Evolutionary conservation across 2,329 filamentous ascomycete genomes (phyloP).

Genomic region (Lachnellula arida): DNA sequence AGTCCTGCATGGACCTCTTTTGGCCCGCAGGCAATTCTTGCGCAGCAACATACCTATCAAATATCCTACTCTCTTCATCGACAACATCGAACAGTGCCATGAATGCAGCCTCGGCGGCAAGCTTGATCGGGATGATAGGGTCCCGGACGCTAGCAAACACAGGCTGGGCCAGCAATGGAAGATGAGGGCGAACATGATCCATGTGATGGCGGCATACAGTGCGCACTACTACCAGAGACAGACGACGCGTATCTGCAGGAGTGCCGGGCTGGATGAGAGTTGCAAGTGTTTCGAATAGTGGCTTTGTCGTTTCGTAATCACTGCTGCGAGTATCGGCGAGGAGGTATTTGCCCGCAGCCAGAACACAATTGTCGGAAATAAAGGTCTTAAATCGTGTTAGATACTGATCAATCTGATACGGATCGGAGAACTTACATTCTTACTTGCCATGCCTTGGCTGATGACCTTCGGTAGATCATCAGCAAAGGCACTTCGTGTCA

Average conservation of each 20-base stretch:
- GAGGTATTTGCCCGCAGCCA: slow-evolving; percentile 88
- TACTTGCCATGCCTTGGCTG: slow-evolving; percentile 71
- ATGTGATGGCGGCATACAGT: slow-evolving; percentile 77
- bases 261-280: slow-evolving; percentile 71
- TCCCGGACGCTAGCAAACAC: slow-evolving; percentile 90
- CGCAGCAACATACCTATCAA: slow-evolving; percentile 82
- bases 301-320: slow-evolving; percentile 71
- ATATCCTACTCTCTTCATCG: slow-evolving; percentile 78
- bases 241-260: slow-evolving; percentile 75
- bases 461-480: slow-evolving; percentile 75
- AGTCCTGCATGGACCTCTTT: slow-evolving; percentile 91
- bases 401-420: not conserved
- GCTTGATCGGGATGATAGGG: slow-evolving; percentile 87
- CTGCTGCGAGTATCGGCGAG: slow-evolving; percentile 62
- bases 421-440: slow-evolving; percentile 54
- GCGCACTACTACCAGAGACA: slow-evolving; percentile 81
- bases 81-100: slow-evolving; percentile 86
- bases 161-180: slow-evolving; percentile 72
- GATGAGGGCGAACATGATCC: slow-evolving; percentile 76
- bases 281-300: slow-evolving; percentile 74
- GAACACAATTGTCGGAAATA: slow-evolving; percentile 80
- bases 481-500: slow-evolving; percentile 61
- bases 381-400: slow-evolving; percentile 52
- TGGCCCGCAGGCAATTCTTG: slow-evolving; percentile 63
- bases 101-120: slow-evolving; percentile 92